These are phyloP conservation scores for Aspergillus intermedius DNA, from an alignment of 2,329 filamentous ascomycete genomes.

Conservation along the genomic window DNA sequence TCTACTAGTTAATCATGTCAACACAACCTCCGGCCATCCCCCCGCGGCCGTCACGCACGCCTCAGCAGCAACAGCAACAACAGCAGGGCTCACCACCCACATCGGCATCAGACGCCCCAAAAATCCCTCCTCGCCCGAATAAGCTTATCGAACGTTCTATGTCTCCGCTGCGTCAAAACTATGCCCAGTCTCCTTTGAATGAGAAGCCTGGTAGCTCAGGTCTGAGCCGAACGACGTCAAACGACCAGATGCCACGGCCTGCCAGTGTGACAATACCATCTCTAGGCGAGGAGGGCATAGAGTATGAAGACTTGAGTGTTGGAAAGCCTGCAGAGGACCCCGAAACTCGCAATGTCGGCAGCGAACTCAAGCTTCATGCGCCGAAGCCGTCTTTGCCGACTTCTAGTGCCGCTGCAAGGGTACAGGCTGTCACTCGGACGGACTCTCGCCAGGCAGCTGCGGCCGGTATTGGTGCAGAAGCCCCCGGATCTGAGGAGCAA, in stretches of 20 bases:
- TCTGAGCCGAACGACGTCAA: constrained; percentile 26
- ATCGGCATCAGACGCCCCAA: constrained; percentile 52
- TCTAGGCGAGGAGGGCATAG: constrained; percentile 80
- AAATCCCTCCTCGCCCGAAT: constrained; percentile 69
- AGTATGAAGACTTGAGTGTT: constrained; percentile 64
- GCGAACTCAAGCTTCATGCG: constrained; percentile 79
- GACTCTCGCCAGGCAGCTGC: constrained; percentile 81
- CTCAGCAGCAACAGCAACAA: constrained; percentile 43
- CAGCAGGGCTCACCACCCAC: constrained; percentile 36
- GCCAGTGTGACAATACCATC: constrained; percentile 76
- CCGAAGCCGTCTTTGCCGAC: constrained; percentile 80
- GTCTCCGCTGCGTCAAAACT: constrained; percentile 71
- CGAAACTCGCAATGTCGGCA: constrained; percentile 70
- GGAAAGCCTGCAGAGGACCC: constrained; percentile 43
- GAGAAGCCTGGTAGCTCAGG: constrained; percentile 49
- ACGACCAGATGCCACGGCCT: constrained; percentile 49
- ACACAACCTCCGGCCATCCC: constrained; percentile 52
- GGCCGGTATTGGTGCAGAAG: constrained; percentile 64
- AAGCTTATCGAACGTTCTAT: constrained; percentile 65
- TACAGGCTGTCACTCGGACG: constrained; percentile 78
- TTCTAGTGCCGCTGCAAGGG: constrained; percentile 73
- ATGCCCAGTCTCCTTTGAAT: constrained; percentile 79
- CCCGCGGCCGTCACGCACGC: constrained; percentile 54
- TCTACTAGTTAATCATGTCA: constrained; percentile 26
- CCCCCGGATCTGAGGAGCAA: constrained; percentile 44